Evolutionary conservation across 768 basidiomycete genomes (phyloP).

Genomic region (Boletus reticulatus): DNA sequence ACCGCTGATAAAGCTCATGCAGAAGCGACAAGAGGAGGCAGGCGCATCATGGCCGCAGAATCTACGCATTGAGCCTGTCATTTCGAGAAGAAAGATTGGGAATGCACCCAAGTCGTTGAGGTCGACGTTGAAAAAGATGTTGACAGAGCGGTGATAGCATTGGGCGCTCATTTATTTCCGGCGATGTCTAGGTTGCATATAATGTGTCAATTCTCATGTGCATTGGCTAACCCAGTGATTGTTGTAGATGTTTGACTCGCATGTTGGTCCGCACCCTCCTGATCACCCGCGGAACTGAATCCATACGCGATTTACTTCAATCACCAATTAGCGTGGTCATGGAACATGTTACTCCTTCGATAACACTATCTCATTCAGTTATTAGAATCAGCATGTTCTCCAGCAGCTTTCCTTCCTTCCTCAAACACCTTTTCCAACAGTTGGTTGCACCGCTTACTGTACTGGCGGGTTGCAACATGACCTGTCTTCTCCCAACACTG

Average conservation of each 20-base stretch:
- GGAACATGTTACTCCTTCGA: too few species aligned
- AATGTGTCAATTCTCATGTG: neutral
- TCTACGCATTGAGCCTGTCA: conserved; percentile 47
- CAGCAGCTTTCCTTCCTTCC: conserved; percentile 39
- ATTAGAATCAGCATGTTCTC: neutral
- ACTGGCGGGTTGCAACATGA: conserved; percentile 58
- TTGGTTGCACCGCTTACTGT: conserved; percentile 47
- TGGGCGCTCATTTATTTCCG: neutral
- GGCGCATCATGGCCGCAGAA: conserved; percentile 46
- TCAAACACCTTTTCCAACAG: conserved; percentile 55
- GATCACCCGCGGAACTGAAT: neutral
- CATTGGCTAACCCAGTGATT: neutral
- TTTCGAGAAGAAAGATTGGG: conserved; percentile 38
- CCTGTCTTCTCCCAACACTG: conserved; percentile 61
- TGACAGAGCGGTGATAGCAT: conserved; percentile 32
- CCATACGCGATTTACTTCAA: neutral
- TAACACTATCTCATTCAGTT: neutral
- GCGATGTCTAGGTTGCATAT: conserved; percentile 3
- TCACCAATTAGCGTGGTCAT: neutral
- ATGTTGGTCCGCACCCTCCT: too few species aligned
- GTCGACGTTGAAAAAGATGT: conserved; percentile 39
- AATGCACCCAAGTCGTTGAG: conserved; percentile 38
- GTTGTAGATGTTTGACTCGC: neutral
- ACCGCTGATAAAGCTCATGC: conserved; percentile 42
- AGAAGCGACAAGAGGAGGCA: conserved; percentile 36